Base-by-base conservation (phyloP, 1,284 basidiomycete species). In the Trichosporon sp. region DNA sequence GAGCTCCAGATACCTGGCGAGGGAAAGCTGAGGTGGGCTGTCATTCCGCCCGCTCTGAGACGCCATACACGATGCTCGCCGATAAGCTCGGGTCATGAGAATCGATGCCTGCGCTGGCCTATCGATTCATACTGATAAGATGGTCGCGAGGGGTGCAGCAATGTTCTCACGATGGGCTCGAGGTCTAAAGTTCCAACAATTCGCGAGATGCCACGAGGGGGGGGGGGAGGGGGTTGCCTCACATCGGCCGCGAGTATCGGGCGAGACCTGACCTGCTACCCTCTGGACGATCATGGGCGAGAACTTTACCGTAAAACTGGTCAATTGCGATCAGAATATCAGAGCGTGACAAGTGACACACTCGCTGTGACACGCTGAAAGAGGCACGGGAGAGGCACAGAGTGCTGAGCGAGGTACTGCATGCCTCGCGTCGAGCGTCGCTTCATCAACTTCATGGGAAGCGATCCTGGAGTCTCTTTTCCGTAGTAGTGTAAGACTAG, bases 81-180 rank as follows among this genome's bases (percentile, higher is more conserved):
- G 56, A 61, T 35, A 35, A 54, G 51, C 51, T 54, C 2, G 12
- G 21, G 19, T 21, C 19, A 21, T 51, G 48, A 54, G 51, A 54
- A 54, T 11, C 21, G 8, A 26, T 26, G 26, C 26, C 26, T 26
- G 26, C 26, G 26, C 26, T 26, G 26, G 26, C 26, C 26, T 26
- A 26, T 26, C 26, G 26, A 26, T 26, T 26, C 26, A 26, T 26
- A 26, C 26, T 26, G 26, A 26, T 26, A 26, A 26, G 26, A 26
- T 26, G 26, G 26, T 26, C 26, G 26, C 26, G 26, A 26, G 26
- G 26, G 26, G 26, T 26, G 26, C 26, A 6, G 51, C n/a, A 7
- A 54, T 54, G 51, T 54, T 54, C 51, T 54, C 51, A 54, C 51
- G 51, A 54, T 26, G 51, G 43, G 43, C 43, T 46, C 16, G 14